Evolutionary conservation across 2,329 filamentous ascomycete genomes (phyloP), one percentile per base, ranked within the genome.

Genomic region (Phyllosticta citrichinensis): DNA sequence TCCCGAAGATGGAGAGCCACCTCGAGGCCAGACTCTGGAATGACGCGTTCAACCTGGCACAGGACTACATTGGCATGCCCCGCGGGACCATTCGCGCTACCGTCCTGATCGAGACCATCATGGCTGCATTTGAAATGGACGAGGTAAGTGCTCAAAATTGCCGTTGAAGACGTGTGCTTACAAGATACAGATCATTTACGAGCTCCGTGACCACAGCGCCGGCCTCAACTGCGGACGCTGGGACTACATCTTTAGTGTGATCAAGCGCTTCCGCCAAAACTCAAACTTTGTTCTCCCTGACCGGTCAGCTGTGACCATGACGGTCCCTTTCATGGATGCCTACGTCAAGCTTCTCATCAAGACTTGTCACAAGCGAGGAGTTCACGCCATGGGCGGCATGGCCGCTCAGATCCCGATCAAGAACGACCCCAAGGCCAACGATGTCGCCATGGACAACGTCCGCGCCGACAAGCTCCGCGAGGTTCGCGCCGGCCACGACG

Each of bases 171-270:
- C 50, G 17, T 1, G 14, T 33, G 8, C 47, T 50, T 11, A 51
- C 59, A 47, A 11, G 5, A 5, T 52, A 4, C 62, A 80, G 85
- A 97, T 99, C 77, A 97, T 99, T 78, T 99, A 97, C 77, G 94
- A 97, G 80, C 87, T 99, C 67, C 88, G 94, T 63, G 93, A 97
- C 73, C 94, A 99, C 81, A 93, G 87, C 75, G 88, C 93, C 6
- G 94, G 94, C 55, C 85, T 99, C 71, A 99, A 99, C 85, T 97
- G 94, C 77, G 94, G 94, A 66, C 88, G 94, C 68, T 99, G 94
- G 94, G 94, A 99, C 74, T 99, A 99, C 82, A 97, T 99, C 79
- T 99, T 99, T 83, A 94, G 88, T 75, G 91, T 93, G 72, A 97
- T 99, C 82, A 99, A 99, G 84, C 96, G 96, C 77, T 96, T 97